Percentiles rank a stretch among this genome's conserved stretches.
phyloP scores from a whole-genome alignment of 2,329 filamentous ascomycete genomes.

The Cladosporium cucumerinum region DNA sequence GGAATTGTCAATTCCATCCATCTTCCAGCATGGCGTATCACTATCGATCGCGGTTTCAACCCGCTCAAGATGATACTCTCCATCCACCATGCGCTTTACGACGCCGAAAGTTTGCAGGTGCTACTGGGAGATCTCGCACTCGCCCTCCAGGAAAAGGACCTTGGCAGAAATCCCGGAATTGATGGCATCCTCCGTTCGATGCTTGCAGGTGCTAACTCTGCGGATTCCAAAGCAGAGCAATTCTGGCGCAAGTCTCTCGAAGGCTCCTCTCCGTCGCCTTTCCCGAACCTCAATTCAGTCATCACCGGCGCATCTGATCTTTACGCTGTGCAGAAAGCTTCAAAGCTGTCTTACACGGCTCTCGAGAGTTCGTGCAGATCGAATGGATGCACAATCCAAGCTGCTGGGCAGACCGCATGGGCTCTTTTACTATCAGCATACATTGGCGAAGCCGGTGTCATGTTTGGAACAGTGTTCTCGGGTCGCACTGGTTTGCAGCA shows the following conservation, averaged over 20 bases:
- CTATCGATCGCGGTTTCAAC: conserved; percentile 40
- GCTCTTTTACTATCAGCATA: conserved; percentile 71
- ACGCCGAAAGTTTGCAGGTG: conserved; percentile 68
- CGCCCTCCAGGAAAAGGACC: conserved; percentile 34
- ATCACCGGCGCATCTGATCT: conserved; percentile 35
- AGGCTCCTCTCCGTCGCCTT: conserved; percentile 54
- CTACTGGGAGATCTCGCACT: conserved; percentile 60
- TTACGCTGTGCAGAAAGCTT: conserved; percentile 38
- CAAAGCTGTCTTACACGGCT: conserved; percentile 39
- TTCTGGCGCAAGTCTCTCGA: conserved; percentile 18
- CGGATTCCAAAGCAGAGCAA: conserved; percentile 29
- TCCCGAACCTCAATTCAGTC: conserved; percentile 71
- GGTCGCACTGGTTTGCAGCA: conserved; percentile 64
- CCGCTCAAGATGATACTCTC: conserved; percentile 45
- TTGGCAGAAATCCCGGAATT: conserved; percentile 35
- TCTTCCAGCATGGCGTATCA: conserved; percentile 61
- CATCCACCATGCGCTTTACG: conserved; percentile 80
- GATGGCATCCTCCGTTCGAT: conserved; percentile 40
- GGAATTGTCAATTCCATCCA: conserved; percentile 47
- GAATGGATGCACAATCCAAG: conserved; percentile 69
- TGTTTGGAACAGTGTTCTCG: conserved; percentile 78
- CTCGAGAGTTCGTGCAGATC: conserved; percentile 57
- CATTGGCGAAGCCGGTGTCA: conserved; percentile 67
- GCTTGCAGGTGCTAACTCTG: conserved; percentile 40
- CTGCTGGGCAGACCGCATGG: conserved; percentile 75